Evolutionary conservation across 495 filamentous ascomycete genomes (phyloP).

Genomic region (Viridothelium virens): DNA sequence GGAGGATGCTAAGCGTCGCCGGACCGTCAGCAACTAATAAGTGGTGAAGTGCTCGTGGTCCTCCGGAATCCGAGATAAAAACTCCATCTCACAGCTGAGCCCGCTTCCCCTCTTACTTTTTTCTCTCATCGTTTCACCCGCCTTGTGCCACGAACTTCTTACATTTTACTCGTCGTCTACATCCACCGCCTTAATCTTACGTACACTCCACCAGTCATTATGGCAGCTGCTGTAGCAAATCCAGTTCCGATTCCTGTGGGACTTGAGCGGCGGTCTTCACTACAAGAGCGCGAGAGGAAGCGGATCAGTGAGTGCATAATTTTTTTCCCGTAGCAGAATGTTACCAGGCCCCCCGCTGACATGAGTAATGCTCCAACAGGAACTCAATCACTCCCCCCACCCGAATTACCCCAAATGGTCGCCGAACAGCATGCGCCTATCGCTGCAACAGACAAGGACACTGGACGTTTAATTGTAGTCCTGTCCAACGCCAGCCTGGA

Average conservation of each 20-base stretch:
- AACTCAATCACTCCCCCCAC: constrained; percentile 91
- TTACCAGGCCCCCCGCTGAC: background rate
- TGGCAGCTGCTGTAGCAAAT: constrained; percentile 2
- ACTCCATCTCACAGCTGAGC: background rate
- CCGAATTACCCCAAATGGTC: constrained; percentile 77
- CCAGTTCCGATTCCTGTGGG: background rate
- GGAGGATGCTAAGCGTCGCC: no score
- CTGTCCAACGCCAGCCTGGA: constrained; percentile 95
- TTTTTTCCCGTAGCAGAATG: background rate
- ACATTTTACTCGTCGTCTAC: background rate
- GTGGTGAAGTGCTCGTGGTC: no score
- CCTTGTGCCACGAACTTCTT: background rate
- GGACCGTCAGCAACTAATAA: no score
- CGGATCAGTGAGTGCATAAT: background rate
- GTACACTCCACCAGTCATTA: background rate
- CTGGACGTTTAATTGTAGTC: constrained; percentile 85
- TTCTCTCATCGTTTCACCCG: background rate
- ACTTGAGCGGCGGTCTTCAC: constrained; percentile 5
- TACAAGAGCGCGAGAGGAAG: constrained; percentile 1
- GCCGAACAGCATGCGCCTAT: constrained; percentile 90
- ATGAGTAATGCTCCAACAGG: constrained; percentile 36
- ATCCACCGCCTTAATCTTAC: no score
- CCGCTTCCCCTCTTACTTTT: background rate
- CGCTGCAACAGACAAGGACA: constrained; percentile 74
- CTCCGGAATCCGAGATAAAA: background rate